Percentiles rank a stretch among this genome's conserved stretches.
Conservation (phyloP, 257 asterid genomes). For the Eustoma russellianum region DNA sequence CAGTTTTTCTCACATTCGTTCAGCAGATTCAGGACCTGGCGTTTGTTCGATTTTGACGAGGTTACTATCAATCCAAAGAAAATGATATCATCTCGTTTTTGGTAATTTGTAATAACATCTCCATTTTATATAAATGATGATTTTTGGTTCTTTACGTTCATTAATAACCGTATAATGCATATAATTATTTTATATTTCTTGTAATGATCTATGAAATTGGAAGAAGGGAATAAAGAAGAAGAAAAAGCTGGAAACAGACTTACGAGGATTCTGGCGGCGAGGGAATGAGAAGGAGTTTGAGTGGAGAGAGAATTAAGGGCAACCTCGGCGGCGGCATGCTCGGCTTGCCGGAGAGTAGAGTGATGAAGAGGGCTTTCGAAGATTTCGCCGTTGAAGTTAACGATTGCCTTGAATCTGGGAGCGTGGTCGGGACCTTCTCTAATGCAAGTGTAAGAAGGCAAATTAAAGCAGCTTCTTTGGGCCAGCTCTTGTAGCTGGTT, state of each 20-base stretch:
- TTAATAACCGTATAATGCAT: too few relatives aligned
- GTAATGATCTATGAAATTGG: not conserved
- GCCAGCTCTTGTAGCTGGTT: constrained; percentile 95
- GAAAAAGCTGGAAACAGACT: constrained; percentile 7
- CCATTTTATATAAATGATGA: too few relatives aligned
- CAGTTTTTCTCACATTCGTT: too few relatives aligned
- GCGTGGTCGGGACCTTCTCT: constrained; percentile 94
- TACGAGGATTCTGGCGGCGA: constrained; percentile 68
- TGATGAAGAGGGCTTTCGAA: constrained; percentile 56
- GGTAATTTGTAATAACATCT: too few relatives aligned
- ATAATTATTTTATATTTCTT: too few relatives aligned
- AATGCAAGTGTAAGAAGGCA: constrained; percentile 63
- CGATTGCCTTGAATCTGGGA: constrained; percentile 72
- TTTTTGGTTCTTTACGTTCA: too few relatives aligned
- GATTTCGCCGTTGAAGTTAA: constrained; percentile 62
- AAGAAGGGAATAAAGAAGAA: too few relatives aligned
- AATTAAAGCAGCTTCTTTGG: constrained; percentile 84
- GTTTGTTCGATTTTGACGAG: too few relatives aligned
- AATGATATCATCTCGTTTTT: too few relatives aligned
- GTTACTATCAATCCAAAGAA: too few relatives aligned
- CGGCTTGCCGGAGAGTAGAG: constrained; percentile 73
- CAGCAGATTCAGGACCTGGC: too few relatives aligned
- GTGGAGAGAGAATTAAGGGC: constrained; percentile 56
- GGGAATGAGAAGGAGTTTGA: constrained; percentile 54
- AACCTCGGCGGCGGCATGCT: constrained; percentile 83